These are phyloP conservation scores for Zasmidium citrigriseum DNA, from an alignment of 2,329 filamentous ascomycete genomes.

Conservation along the genomic window DNA sequence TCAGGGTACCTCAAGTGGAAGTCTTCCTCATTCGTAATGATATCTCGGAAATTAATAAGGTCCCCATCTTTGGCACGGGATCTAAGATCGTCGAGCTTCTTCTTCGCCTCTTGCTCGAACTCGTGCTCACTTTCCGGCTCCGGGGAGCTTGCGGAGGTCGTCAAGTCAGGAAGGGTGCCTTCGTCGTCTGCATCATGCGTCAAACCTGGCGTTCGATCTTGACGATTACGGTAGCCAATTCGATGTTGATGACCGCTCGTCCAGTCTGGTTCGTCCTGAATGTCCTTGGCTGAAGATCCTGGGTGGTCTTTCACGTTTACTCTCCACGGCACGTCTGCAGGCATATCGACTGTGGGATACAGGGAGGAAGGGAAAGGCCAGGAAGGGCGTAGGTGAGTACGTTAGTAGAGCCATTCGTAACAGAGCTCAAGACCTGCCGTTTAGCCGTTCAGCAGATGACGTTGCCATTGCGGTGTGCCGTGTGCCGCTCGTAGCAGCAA, in stretches of 20 bases:
- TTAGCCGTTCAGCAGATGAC: too few species aligned
- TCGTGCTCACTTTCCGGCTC: constrained; percentile 9
- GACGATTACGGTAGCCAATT: constrained; percentile 9
- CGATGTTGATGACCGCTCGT: constrained; percentile 1
- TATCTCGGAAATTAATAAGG: constrained; percentile 43
- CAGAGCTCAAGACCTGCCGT: too few species aligned
- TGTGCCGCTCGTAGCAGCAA: too few species aligned
- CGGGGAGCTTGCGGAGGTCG: constrained; percentile 1
- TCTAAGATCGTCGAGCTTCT: constrained; percentile 31
- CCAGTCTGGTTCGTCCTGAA: constrained; percentile 10
- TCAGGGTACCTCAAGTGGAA: constrained; percentile 30
- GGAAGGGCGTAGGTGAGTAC: too few species aligned
- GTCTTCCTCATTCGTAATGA: constrained; percentile 44
- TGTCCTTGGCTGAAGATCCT: constrained; percentile 6
- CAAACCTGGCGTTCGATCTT: constrained; percentile 6
- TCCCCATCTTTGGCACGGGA: constrained; percentile 31
- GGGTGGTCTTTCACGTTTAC: constrained; percentile 2
- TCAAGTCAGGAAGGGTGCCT: not conserved
- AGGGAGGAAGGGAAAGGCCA: too few species aligned
- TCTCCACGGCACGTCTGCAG: not conserved
- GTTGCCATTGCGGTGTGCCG: too few species aligned
- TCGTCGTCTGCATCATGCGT: constrained; percentile 9
- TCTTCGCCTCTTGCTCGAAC: constrained; percentile 31
- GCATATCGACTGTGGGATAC: too few species aligned
- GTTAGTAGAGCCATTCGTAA: too few species aligned